Percentiles rank a stretch among this genome's conserved stretches.
Evolutionary conservation across 306 rosid genomes (phyloP).

Genomic region (Citrullus amarus): DNA sequence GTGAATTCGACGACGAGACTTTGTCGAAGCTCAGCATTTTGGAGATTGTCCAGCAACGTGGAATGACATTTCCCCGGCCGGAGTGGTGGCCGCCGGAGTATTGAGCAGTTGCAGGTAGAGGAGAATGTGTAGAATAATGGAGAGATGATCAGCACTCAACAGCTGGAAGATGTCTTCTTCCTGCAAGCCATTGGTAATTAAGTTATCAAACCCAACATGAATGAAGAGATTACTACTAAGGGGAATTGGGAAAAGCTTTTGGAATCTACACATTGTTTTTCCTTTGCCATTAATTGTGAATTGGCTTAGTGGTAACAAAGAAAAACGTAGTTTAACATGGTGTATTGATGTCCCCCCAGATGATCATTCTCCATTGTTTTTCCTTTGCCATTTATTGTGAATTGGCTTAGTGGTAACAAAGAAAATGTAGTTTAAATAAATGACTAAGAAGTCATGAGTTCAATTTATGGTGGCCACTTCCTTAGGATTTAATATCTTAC

Average conservation of each 20-base stretch:
- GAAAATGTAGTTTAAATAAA: too few relatives aligned
- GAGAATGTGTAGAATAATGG: neutral
- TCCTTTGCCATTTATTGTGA: neutral
- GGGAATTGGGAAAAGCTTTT: neutral
- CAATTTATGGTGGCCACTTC: too few relatives aligned
- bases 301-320: too few relatives aligned
- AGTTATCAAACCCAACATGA: neutral
- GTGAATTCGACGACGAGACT: neutral
- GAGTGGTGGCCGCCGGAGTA: constrained; percentile 3
- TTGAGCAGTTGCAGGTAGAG: neutral
- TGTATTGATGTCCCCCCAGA: neutral
- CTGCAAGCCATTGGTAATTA: neutral
- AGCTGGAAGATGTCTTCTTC: neutral
- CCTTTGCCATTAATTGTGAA: too few relatives aligned
- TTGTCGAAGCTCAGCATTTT: neutral
- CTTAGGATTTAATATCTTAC: too few relatives aligned
- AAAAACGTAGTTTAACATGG: too few relatives aligned
- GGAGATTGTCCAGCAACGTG: neutral
- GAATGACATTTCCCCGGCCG: constrained; percentile 9
- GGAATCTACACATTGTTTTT: neutral
- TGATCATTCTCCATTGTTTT: neutral
- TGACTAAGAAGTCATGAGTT: too few relatives aligned
- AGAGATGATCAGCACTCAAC: neutral
- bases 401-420: neutral
- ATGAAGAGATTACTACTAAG: neutral